A percentile compares a stretch with the other conserved stretches of the same genome.
phyloP scores from a whole-genome alignment of 768 basidiomycete species.

The Tulasnella sp. region DNA sequence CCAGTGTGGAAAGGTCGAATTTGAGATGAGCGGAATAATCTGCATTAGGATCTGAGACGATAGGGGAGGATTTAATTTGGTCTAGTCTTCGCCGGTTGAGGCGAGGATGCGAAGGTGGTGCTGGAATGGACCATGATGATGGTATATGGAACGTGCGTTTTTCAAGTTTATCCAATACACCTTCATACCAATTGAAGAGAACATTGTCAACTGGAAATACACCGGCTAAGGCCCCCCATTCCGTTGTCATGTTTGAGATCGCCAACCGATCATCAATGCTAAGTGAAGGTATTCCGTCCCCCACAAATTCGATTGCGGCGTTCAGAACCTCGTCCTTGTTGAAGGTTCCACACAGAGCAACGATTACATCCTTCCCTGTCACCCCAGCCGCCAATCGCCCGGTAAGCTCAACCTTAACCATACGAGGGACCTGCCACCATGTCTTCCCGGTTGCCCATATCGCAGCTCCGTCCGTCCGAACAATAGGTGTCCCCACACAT shows the following conservation, averaged over 20 bases:
- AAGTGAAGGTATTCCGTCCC: conserved; percentile 67
- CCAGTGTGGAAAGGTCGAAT: conserved; percentile 84
- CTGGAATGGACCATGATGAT: conserved; percentile 41
- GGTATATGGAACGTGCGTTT: conserved; percentile 50
- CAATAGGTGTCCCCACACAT: conserved; percentile 93
- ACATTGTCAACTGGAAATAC: conserved; percentile 86
- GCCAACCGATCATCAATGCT: conserved; percentile 86
- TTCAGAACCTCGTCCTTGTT: conserved; percentile 95
- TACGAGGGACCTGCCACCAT: conserved; percentile 98
- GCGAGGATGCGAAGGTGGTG: conserved; percentile 71
- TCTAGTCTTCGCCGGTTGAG: conserved; percentile 64
- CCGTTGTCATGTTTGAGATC: conserved; percentile 99
- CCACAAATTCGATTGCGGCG: conserved; percentile 90
- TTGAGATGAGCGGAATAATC: conserved; percentile 77
- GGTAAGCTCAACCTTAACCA: conserved; percentile 85
- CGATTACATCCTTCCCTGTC: conserved; percentile 95
- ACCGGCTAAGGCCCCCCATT: conserved; percentile 96
- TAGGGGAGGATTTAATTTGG: conserved; percentile 38
- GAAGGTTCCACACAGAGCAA: conserved; percentile 90
- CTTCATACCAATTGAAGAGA: conserved; percentile 77
- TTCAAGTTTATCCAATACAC: conserved; percentile 56
- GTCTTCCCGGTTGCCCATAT: conserved; percentile 98
- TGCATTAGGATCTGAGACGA: conserved; percentile 61
- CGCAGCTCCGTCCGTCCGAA: conserved; percentile 86
- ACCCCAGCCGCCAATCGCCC: conserved; percentile 78